These are phyloP conservation scores for Populus trichocarpa DNA, from an alignment of 441 rosid species.

Conservation along the genomic window DNA sequence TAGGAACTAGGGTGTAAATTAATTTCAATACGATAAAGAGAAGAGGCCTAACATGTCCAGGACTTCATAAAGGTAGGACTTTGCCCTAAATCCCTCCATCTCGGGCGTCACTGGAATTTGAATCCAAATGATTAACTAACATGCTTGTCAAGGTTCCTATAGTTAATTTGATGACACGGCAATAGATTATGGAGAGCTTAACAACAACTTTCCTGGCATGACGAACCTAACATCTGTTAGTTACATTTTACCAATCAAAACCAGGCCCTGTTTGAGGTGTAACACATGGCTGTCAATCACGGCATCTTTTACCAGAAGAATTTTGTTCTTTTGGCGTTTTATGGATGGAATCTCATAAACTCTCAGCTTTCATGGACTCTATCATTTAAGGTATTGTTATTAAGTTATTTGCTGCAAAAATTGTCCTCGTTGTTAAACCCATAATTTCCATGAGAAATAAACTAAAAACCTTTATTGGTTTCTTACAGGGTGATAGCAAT, in stretches of 20 bases:
- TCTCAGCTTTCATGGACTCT: neutral
- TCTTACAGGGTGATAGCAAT: neutral
- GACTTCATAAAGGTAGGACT: neutral
- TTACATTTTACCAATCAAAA: constrained; percentile 4
- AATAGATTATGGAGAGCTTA: neutral
- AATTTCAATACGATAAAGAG: neutral
- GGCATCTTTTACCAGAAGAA: neutral
- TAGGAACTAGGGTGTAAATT: neutral
- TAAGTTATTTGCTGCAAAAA: neutral
- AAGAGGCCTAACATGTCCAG: neutral
- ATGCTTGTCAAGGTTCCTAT: neutral
- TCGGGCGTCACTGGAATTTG: neutral
- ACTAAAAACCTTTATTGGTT: neutral
- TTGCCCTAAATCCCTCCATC: neutral
- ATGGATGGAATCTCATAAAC: neutral
- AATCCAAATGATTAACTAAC: neutral
- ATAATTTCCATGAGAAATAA: neutral
- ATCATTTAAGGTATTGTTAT: neutral
- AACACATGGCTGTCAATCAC: neutral
- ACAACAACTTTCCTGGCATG: neutral
- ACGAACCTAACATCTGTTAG: neutral
- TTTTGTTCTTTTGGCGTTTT: neutral
- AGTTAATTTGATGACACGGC: neutral
- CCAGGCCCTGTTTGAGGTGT: neutral
- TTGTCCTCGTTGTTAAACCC: constrained; percentile 11